Base-by-base conservation (phyloP, 2,329 filamentous ascomycete genomes). In the Colletotrichum sp. region DNA sequence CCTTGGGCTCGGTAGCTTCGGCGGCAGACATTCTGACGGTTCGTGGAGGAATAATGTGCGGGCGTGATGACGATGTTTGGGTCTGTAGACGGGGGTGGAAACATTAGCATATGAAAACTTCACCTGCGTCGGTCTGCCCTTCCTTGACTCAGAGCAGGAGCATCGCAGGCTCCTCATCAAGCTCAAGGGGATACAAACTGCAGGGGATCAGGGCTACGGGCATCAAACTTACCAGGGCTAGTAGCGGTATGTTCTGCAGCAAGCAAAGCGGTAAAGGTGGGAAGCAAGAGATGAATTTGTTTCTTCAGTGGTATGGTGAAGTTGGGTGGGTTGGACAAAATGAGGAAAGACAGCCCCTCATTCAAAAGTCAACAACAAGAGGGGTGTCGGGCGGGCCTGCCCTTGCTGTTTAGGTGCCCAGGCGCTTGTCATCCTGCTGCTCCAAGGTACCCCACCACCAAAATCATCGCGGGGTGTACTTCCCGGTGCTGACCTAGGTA, bases 1-100 rank as follows among this genome's bases (percentile, higher is more conserved):
- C 86, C 88, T 90, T 90, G 79, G 88, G 85, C 79, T 90, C 88
- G 78, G 86, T 86, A 77, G 84, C 85, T 78, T 89, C 87, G 77
- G 84, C 80, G 75, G 86, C 81, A 83, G 85, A 88, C 87, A 89
- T 89, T 59, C 81, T 86, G 77, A 66, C 70, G 74, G 33, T 72
- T 69, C 38, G n/a, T 51, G 54, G n/a, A 34, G 21, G 16, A 18
- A 15, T 43, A 34, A 27, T 61, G 51, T 62, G 43, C 12, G 8
- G 29, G 33, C n/a, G 54, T 51, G 21, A n/a, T 72, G 67, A 63
- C 16, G 47, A 66, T 68, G 33, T 65, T 72, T 51, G 38, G 62
- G 59, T 55, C 74, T 76, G 58, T 34, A 12, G 55, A n/a, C 29
- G 21, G 62, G n/a, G 43, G 43, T 43, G 66, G 67, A 54, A 58